These are phyloP conservation scores for Vanrija sp. DNA, from an alignment of 1,284 basidiomycete species.

Conservation along the genomic window DNA sequence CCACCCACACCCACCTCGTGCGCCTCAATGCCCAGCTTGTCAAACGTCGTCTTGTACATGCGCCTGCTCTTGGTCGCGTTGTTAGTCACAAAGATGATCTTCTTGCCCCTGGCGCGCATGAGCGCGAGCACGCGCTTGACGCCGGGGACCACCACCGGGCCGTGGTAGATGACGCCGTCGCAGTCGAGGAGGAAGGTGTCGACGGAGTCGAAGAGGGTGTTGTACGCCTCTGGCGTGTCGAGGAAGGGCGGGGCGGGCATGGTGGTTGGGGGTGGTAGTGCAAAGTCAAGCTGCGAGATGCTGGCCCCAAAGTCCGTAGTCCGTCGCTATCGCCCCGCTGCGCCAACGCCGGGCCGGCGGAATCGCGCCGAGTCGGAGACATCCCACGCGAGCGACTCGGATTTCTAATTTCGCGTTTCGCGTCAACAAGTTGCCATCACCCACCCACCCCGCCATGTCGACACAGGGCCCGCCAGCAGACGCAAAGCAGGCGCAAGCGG, in stretches of 20 bases:
- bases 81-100: slow-evolving; percentile 91
- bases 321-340: background rate
- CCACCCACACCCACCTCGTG: slow-evolving; percentile 61
- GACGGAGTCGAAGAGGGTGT: slow-evolving; percentile 60
- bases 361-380: background rate
- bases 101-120: slow-evolving; percentile 70
- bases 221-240: slow-evolving; percentile 34
- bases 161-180: slow-evolving; percentile 91
- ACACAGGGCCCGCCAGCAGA: slow-evolving; percentile 42
- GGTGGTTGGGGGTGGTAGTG: background rate
- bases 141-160: slow-evolving; percentile 74
- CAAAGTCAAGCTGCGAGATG: background rate
- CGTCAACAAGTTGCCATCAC: background rate
- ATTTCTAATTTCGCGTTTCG: background rate
- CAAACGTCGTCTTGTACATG: slow-evolving; percentile 86
- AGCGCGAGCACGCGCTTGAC: slow-evolving; percentile 67
- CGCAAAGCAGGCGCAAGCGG: slow-evolving; percentile 46
- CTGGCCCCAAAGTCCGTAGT: too few species aligned
- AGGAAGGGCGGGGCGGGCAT: slow-evolving; percentile 30
- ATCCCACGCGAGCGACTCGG: too few species aligned
- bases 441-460: slow-evolving; percentile 28
- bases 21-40: slow-evolving; percentile 78
- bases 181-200: slow-evolving; percentile 96
- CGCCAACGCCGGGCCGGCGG: background rate
- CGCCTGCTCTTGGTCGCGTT: slow-evolving; percentile 92